Evolutionary conservation across 371 early-diverging fungal genomes (phyloP).

Genomic region (Cokeromyces recurvatus): DNA sequence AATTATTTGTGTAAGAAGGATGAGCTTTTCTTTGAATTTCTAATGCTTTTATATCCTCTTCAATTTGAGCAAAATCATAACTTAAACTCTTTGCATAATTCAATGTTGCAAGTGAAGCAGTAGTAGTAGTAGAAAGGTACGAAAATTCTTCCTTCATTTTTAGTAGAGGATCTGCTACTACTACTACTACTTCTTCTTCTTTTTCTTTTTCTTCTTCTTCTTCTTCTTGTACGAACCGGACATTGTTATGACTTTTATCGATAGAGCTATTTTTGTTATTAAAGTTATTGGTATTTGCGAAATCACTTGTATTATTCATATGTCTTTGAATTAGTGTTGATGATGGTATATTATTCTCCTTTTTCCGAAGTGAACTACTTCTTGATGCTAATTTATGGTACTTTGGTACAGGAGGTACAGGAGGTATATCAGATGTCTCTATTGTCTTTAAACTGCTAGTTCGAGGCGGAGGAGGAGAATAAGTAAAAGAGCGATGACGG

Average conservation of each 20-base stretch:
- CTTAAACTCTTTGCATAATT: background rate
- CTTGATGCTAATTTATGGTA: background rate
- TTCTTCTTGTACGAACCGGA: too few relatives aligned
- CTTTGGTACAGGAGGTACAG: conserved; percentile 16
- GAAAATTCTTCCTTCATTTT: too few relatives aligned
- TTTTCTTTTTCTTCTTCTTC: background rate
- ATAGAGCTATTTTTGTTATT: too few relatives aligned
- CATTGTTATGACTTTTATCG: too few relatives aligned
- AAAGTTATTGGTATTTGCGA: background rate
- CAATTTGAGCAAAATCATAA: conserved; percentile 16
- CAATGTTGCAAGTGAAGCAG: background rate
- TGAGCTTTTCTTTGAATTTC: conserved; percentile 13
- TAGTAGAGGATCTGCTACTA: background rate
- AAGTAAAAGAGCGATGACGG: conserved; percentile 18
- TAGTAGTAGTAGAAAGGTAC: background rate
- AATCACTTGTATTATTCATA: background rate
- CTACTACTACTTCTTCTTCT: background rate
- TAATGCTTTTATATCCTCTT: conserved; percentile 16
- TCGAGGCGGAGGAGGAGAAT: conserved; percentile 23
- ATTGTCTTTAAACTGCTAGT: conserved; percentile 8
- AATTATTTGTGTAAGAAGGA: too few relatives aligned
- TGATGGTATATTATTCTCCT: conserved; percentile 2
- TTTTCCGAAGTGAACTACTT: background rate
- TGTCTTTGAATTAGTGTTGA: too few relatives aligned
- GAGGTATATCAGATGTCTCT: conserved; percentile 5